Evolutionary conservation across 2,329 filamentous ascomycete species (phyloP).

Genomic region (Exophiala dermatitidis): DNA sequence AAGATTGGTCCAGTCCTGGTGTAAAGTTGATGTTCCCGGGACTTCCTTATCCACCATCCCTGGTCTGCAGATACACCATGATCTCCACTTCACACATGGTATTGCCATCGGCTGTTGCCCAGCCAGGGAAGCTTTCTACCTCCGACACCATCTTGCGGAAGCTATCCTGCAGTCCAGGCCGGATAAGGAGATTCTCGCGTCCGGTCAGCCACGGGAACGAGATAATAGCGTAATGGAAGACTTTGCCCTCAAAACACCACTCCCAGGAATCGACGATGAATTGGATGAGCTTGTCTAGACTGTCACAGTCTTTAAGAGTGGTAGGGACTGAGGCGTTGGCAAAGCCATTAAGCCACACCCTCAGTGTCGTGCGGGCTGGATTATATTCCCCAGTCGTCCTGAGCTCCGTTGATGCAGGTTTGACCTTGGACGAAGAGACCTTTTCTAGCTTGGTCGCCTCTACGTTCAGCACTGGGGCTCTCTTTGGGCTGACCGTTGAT

Average conservation of each 20-base stretch:
- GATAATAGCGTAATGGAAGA: slow-evolving; percentile 13
- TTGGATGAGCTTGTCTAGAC: slow-evolving; percentile 14
- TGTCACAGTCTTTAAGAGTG: slow-evolving; percentile 7
- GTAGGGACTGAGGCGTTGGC: slow-evolving; percentile 7
- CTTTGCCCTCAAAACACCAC: slow-evolving; percentile 12
- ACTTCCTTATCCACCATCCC: background rate
- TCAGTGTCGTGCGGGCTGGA: slow-evolving; percentile 4
- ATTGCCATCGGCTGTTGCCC: slow-evolving; percentile 9
- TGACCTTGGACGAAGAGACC: background rate
- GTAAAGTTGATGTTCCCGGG: no score
- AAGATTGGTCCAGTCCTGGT: background rate
- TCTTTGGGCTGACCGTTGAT: background rate
- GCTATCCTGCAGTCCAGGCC: slow-evolving; percentile 11
- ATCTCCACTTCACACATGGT: slow-evolving; percentile 15
- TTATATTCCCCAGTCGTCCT: background rate
- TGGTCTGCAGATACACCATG: slow-evolving; percentile 11
- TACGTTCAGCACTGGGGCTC: background rate
- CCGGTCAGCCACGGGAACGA: slow-evolving; percentile 21
- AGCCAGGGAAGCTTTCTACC: slow-evolving; percentile 17
- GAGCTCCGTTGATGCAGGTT: background rate
- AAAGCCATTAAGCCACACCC: slow-evolving; percentile 16
- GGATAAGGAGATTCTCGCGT: slow-evolving; percentile 17
- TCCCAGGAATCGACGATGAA: slow-evolving; percentile 16
- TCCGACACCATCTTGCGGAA: slow-evolving; percentile 20
- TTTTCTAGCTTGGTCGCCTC: background rate